These are phyloP conservation scores for Prunus dulcis DNA, from an alignment of 306 rosid genomes.

Conservation along the genomic window DNA sequence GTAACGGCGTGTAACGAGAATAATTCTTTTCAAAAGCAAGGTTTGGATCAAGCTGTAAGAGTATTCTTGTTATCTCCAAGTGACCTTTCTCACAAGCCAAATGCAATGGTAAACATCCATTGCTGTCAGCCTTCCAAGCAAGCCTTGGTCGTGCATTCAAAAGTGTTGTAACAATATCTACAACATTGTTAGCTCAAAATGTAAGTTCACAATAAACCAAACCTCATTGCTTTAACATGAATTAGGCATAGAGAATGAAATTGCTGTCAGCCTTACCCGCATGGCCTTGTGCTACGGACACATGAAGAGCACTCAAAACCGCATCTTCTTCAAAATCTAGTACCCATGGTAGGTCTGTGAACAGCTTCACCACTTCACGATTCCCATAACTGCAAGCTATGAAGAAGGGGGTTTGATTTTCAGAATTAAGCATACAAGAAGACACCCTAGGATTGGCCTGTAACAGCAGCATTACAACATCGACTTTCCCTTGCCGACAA, in stretches of 20 bases:
- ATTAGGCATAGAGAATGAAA: neutral
- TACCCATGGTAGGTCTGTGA: constrained; percentile 29
- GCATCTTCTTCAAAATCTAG: constrained; percentile 23
- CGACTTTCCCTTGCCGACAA: no score
- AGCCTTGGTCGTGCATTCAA: constrained; percentile 36
- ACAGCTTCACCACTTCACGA: neutral
- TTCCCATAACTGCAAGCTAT: no score
- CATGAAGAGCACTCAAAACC: constrained; percentile 33
- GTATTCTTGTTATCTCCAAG: constrained; percentile 44
- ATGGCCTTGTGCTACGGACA: constrained; percentile 56
- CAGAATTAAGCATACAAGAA: no score
- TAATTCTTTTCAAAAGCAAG: constrained; percentile 40
- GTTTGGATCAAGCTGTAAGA: constrained; percentile 37
- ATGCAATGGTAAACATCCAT: constrained; percentile 55
- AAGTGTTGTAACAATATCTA: constrained; percentile 57
- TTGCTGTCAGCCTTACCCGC: constrained; percentile 27
- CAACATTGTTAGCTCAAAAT: neutral
- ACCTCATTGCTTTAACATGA: neutral
- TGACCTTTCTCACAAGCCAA: constrained; percentile 41
- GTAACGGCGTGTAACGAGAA: constrained; percentile 59
- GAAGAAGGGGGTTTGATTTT: no score
- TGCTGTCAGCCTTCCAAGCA: constrained; percentile 28
- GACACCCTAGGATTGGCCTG: no score
- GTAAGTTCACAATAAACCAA: neutral
- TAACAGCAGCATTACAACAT: no score